A percentile compares a stretch with the other conserved stretches of the same genome.
Evolutionary conservation across 192 early-diverging fungal genomes (phyloP).

Genomic region (Coemansia furcata): DNA sequence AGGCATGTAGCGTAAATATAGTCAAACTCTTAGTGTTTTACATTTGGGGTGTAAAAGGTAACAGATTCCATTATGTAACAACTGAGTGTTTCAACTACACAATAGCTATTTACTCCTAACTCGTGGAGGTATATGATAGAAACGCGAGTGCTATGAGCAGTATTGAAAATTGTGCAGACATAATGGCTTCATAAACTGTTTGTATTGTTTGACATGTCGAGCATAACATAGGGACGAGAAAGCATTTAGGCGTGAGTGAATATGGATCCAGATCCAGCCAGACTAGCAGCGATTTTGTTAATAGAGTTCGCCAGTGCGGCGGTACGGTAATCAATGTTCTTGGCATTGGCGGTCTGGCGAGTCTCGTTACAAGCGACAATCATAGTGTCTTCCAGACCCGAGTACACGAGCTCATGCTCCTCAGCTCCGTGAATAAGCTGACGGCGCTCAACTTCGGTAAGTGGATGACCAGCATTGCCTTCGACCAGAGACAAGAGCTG

Average conservation of each 20-base stretch:
- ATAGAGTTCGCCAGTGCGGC: constrained; percentile 78
- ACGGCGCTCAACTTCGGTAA: constrained; percentile 71
- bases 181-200: neutral
- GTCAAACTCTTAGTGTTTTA: neutral
- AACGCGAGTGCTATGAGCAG: neutral
- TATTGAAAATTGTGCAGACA: neutral
- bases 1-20: neutral
- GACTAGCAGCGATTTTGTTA: constrained; percentile 75
- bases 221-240: neutral
- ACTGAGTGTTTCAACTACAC: neutral
- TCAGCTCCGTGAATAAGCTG: constrained; percentile 78
- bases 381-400: constrained; percentile 86
- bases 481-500: constrained; percentile 72
- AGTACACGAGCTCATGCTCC: constrained; percentile 82
- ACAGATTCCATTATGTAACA: neutral
- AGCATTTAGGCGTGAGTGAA: constrained; percentile 54
- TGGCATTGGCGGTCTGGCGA: constrained; percentile 60
- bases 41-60: neutral
- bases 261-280: constrained; percentile 73
- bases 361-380: constrained; percentile 75
- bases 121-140: neutral
- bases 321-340: constrained; percentile 72
- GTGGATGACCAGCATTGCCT: constrained; percentile 68
- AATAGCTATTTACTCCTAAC: neutral
- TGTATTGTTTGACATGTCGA: neutral